A percentile compares a stretch with the other conserved stretches of the same genome.
Conservation (phyloP, 2,329 filamentous ascomycete species). For the Endothia cerciana region DNA sequence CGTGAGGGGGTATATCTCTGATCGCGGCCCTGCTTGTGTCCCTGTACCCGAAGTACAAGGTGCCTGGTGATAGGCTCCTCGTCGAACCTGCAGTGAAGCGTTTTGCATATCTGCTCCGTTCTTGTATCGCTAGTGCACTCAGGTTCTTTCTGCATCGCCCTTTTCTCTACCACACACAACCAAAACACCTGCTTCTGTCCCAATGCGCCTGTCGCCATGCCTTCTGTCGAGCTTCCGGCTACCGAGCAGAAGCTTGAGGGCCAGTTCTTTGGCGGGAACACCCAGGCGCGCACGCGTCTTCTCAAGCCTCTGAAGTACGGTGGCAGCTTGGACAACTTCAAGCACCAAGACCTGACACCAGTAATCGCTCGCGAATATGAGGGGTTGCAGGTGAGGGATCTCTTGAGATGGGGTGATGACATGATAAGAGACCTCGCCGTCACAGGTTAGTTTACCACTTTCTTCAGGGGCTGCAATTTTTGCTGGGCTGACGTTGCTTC, state of each 20-base stretch:
- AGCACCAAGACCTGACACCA: constrained; percentile 41
- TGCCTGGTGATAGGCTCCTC: no score
- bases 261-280: constrained; percentile 35
- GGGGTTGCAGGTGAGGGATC: constrained; percentile 38
- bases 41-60: background rate
- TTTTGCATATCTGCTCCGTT: background rate
- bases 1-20: background rate
- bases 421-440: constrained; percentile 39
- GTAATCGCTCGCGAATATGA: constrained; percentile 41
- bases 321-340: constrained; percentile 45
- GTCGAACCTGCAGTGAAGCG: no score
- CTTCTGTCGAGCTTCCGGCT: constrained; percentile 35
- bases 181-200: background rate
- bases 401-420: constrained; percentile 38
- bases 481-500: constrained; percentile 20
- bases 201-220: constrained; percentile 37
- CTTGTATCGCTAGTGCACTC: no score
- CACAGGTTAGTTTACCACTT: constrained; percentile 32
- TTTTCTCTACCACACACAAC: background rate
- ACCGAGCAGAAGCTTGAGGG: constrained; percentile 27
- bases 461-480: no score
- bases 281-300: constrained; percentile 32
- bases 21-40: background rate
- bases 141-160: no score
- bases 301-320: constrained; percentile 36